Conservation (phyloP, 1,139 yeast genomes). For the Saccharomyces hybrid region DNA sequence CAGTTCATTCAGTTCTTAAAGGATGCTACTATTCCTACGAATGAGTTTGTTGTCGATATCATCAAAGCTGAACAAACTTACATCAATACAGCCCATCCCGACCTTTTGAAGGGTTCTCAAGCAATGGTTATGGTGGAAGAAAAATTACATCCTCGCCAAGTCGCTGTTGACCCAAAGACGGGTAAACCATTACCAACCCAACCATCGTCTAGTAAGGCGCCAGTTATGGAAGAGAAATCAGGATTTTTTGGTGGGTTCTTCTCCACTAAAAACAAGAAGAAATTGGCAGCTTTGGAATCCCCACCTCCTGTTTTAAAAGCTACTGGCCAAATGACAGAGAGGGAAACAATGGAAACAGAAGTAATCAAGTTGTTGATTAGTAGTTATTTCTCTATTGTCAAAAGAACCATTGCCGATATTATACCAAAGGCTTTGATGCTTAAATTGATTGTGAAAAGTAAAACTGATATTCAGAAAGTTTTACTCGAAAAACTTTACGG, state of each 20-base stretch:
- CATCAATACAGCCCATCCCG: slow-evolving; percentile 97
- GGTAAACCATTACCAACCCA: slow-evolving; percentile 63
- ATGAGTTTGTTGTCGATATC: slow-evolving; percentile 73
- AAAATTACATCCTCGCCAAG: slow-evolving; percentile 78
- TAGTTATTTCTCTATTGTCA: slow-evolving; percentile 86
- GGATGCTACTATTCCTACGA: slow-evolving; percentile 76
- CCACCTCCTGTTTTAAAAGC: slow-evolving; percentile 96
- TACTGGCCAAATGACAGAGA: slow-evolving; percentile 88
- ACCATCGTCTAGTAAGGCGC: slow-evolving; percentile 24
- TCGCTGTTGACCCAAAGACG: slow-evolving; percentile 84
- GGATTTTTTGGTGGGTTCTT: slow-evolving; percentile 95
- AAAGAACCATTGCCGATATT: slow-evolving; percentile 86
- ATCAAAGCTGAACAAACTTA: slow-evolving; percentile 85
- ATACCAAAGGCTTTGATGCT: slow-evolving; percentile 94
- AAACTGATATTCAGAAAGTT: slow-evolving; percentile 84
- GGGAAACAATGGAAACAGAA: slow-evolving; percentile 95
- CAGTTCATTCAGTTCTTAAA: slow-evolving; percentile 75
- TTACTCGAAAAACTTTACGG: slow-evolving; percentile 81
- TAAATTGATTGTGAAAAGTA: slow-evolving; percentile 76
- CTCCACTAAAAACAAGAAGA: slow-evolving; percentile 85
- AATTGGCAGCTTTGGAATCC: slow-evolving; percentile 92
- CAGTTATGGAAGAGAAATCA: slow-evolving; percentile 37
- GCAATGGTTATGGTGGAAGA: slow-evolving; percentile 95
- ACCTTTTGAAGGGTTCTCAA: slow-evolving; percentile 85
- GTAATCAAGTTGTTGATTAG: slow-evolving; percentile 87